phyloP scores from a whole-genome alignment of 23 red algal genomes.

The Rhodosorus marinus region DNA sequence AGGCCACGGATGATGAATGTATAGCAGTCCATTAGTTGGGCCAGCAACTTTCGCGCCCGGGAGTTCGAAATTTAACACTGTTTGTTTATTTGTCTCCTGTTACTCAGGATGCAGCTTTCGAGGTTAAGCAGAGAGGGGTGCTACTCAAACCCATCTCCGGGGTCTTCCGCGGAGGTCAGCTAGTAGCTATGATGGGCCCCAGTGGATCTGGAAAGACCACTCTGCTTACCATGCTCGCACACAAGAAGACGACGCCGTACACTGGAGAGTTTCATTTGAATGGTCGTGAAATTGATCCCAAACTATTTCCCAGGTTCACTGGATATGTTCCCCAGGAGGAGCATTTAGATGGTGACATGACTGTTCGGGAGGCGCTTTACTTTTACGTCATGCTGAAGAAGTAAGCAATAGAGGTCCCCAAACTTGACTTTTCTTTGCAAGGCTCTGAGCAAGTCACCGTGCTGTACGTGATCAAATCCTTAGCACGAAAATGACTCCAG shows the following conservation, averaged over 20 bases:
- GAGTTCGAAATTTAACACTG: too few species aligned
- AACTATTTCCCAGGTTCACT: background rate
- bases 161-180: conserved; percentile 18
- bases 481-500: too few species aligned
- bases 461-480: too few species aligned
- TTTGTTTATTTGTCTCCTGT: too few species aligned
- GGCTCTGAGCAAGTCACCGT: too few species aligned
- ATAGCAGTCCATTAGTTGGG: too few species aligned
- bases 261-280: background rate
- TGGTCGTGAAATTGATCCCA: background rate
- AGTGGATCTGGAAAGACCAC: conserved; percentile 85
- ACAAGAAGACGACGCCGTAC: conserved; percentile 1
- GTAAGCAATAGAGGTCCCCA: background rate
- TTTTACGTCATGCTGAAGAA: background rate
- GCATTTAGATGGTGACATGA: background rate
- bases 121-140: conserved; percentile 16
- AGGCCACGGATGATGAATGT: too few species aligned
- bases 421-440: too few species aligned
- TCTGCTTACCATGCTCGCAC: conserved; percentile 57
- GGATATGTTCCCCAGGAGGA: background rate
- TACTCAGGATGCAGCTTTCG: conserved; percentile 35
- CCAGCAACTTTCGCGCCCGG: too few species aligned
- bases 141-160: conserved; percentile 37
- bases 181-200: conserved; percentile 70
- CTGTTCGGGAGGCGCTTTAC: background rate